Conservation (phyloP, 2,329 filamentous ascomycete species). For the Curvularia eragrostidis region DNA sequence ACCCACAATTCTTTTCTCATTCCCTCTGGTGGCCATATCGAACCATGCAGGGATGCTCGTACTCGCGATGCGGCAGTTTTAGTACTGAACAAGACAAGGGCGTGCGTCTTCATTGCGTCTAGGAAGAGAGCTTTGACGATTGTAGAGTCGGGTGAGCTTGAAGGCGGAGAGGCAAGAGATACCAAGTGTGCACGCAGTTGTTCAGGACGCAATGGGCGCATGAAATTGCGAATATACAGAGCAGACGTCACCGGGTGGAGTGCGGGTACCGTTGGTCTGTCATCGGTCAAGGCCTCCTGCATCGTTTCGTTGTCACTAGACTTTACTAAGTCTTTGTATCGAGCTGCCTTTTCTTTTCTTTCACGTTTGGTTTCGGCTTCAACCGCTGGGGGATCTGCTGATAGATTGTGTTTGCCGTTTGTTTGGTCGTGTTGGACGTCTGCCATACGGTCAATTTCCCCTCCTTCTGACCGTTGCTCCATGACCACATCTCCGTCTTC, state of each 20-base stretch:
- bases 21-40: slow-evolving; percentile 85
- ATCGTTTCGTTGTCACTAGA: slow-evolving; percentile 19
- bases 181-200: slow-evolving; percentile 73
- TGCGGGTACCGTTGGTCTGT: slow-evolving; percentile 46
- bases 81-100: slow-evolving; percentile 76
- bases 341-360: slow-evolving; percentile 42
- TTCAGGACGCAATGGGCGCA: slow-evolving; percentile 78
- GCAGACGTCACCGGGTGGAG: slow-evolving; percentile 52
- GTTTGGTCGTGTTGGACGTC: slow-evolving; percentile 6
- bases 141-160: slow-evolving; percentile 58
- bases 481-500: slow-evolving; percentile 44
- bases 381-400: slow-evolving; percentile 10
- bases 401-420: slow-evolving; percentile 7
- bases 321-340: slow-evolving; percentile 45
- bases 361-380: slow-evolving; percentile 21
- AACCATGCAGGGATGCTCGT: slow-evolving; percentile 75
- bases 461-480: slow-evolving; percentile 34
- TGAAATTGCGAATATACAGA: slow-evolving; percentile 88
- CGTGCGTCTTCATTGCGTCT: slow-evolving; percentile 86
- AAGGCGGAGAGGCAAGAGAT: slow-evolving; percentile 68
- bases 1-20: slow-evolving; percentile 84
- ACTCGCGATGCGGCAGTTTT: slow-evolving; percentile 76
- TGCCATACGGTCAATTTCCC: slow-evolving; percentile 20
- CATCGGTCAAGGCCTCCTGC: slow-evolving; percentile 33
- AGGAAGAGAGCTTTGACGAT: slow-evolving; percentile 75